Evolutionary conservation across 2,329 filamentous ascomycete genomes (phyloP), one percentile per base, ranked within the genome.

Genomic region (Nothophaeocryptopus gaeumannii): DNA sequence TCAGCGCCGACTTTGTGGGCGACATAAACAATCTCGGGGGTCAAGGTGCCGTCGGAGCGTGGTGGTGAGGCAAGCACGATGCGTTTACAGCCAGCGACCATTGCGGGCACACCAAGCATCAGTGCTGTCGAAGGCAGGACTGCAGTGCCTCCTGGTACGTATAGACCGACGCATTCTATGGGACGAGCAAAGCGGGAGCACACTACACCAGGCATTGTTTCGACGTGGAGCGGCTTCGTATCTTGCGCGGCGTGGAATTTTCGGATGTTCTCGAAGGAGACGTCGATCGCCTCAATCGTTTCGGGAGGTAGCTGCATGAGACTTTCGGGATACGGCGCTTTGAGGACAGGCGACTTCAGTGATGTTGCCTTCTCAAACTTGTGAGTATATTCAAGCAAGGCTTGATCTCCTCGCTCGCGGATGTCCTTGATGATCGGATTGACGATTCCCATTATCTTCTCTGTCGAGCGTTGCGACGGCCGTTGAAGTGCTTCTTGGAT

Each of bases 281-380:
- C 72, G 64, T 99, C 92, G 58, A 99, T 96, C n/a, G 93, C 92
- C 63, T 88, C 79, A 59, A 88, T 88, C 0, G 90, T 96, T 69
- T 96, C 91, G 1, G 82, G 78, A 0, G 87, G 74, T 12, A 99
- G 78, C 55, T 89, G 78, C 93, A 99, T 97, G 38, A 97, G 76
- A 51, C 84, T 81, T 58, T 84, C 73, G 1, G 89, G 85, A 76
- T 96, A 99, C 0, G 93, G 93, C 1, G 93, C 92, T 64, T 84
- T 86, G 56, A 99, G 77, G 11, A 99, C 90, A 0, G 92, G 89
- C 1, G 90, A 92, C 11, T 83, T 93, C 52, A 99, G 77, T 2
- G 88, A 92, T 0, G 89, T 95, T 1, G 92, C 93, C 74, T 92
- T 96, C 68, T 99, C 93, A 61, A 99, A 99, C 70, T 95, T 96